A percentile compares a stretch with the other conserved stretches of the same genome.
These are phyloP conservation scores for Colletotrichum sp. DNA, from an alignment of 2,329 filamentous ascomycete genomes.

Conservation along the genomic window DNA sequence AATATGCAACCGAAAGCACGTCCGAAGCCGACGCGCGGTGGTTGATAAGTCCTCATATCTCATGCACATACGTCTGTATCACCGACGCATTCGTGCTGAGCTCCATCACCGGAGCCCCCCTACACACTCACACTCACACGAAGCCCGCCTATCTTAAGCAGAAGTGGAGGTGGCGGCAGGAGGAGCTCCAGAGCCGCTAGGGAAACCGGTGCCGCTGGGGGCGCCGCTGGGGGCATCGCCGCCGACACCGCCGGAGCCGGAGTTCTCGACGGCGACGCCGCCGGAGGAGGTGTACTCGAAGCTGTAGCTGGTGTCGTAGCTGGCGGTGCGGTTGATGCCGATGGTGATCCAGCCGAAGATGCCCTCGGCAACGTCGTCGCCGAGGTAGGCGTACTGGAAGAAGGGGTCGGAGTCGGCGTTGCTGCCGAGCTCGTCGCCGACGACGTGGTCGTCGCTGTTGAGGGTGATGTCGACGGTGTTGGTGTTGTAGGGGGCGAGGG, in stretches of 20 bases:
- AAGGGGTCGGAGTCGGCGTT: constrained; percentile 55
- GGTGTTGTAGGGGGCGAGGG: constrained; percentile 8
- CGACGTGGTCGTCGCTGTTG: constrained; percentile 46
- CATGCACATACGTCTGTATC: neutral
- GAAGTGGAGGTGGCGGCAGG: neutral
- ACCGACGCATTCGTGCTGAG: neutral
- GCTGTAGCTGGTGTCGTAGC: neutral
- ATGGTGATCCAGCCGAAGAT: constrained; percentile 53
- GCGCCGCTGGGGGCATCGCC: constrained; percentile 8
- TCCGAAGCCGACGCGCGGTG: neutral
- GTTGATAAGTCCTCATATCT: neutral
- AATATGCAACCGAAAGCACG: neutral
- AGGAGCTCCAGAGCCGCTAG: neutral
- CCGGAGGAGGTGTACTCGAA: neutral
- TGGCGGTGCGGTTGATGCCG: constrained; percentile 37
- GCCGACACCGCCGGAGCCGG: neutral
- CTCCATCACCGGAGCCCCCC: neutral
- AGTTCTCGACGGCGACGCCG: neutral
- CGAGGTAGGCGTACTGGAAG: constrained; percentile 56
- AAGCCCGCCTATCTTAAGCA: neutral
- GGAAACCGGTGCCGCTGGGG: constrained; percentile 9
- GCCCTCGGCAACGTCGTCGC: constrained; percentile 49
- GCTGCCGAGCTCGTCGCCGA: constrained; percentile 42
- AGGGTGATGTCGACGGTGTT: constrained; percentile 2
- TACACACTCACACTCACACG: neutral